Conservation (phyloP, 495 filamentous ascomycete genomes). For the Halenospora varia region DNA sequence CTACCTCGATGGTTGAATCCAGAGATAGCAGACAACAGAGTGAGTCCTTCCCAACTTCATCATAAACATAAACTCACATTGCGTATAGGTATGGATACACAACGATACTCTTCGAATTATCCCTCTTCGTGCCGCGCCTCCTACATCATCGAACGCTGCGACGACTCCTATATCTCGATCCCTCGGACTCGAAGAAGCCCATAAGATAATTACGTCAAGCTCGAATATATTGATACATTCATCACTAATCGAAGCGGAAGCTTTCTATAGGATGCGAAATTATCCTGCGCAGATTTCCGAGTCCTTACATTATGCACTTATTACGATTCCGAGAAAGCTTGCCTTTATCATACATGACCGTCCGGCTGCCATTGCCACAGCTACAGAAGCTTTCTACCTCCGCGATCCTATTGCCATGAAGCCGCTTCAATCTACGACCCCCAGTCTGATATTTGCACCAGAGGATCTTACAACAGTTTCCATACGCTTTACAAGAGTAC, state of each 20-base stretch:
- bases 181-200: conserved; percentile 57
- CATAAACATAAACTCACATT: background rate
- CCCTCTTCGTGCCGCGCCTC: conserved; percentile 42
- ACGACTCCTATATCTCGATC: conserved; percentile 34
- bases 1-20: conserved; percentile 90
- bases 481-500: conserved; percentile 77
- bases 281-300: conserved; percentile 72
- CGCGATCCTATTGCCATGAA: conserved; percentile 78
- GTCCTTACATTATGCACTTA: conserved; percentile 65
- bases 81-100: conserved; percentile 66
- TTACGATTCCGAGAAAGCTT: conserved; percentile 74
- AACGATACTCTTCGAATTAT: conserved; percentile 70
- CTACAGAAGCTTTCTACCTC: conserved; percentile 88
- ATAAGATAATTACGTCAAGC: conserved; percentile 48
- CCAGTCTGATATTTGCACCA: conserved; percentile 56
- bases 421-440: conserved; percentile 51
- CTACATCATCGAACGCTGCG: conserved; percentile 25
- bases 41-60: conserved; percentile 26
- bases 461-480: conserved; percentile 74
- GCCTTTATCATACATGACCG: conserved; percentile 74
- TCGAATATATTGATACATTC: conserved; percentile 57
- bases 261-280: conserved; percentile 78
- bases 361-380: conserved; percentile 72
- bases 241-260: conserved; percentile 73
- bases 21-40: conserved; percentile 80